Evolutionary conservation across 2,329 filamentous ascomycete genomes (phyloP), one percentile per base, ranked within the genome.

Genomic region (Trichoderma guizhouense): DNA sequence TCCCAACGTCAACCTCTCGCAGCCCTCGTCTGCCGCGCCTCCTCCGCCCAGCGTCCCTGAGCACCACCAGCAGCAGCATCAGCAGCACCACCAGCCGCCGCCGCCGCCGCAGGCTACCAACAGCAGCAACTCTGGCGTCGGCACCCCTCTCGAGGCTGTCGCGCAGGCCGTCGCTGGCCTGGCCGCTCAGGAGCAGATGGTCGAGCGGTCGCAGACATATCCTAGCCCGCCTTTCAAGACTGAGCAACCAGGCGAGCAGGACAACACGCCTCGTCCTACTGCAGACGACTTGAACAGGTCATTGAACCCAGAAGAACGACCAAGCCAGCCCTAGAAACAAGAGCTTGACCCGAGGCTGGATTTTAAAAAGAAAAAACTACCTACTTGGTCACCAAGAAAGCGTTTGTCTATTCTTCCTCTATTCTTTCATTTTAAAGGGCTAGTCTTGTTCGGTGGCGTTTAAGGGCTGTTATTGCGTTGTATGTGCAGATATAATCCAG

Each of bases 1-100:
- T 1, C 86, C 92, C 1, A 93, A 93, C 76, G 87, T 97, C 74
- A 93, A 93, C 77, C 84, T 97, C 32, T 79, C 79, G 53, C 81
- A 76, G 68, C 79, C 79, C 11, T 55, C 75, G 8, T 71, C 74
- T 58, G 74, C 74, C 36, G 75, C 72, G 58, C 79, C 76, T 39
- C 78, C 75, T 72, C 66, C 75, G 21, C 47, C 78, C 14, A 74
- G 75, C 51, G 74, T 75, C 62, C 72, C 77, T 6, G 77, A 80
- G 64, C 74, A 77, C 34, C 73, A 73, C 7, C 64, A 68, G 9
- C 65, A 68, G 24, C 65, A 58, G 34, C 66, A 69, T 18, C 66
- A 47, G 26, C 66, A 69, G 18, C 66, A 69, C 26, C 66, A 69
- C 34, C 55, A 51, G 39, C 66, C 57, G 15, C 66, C 66, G 2